Conservation (phyloP, 192 early-diverging fungal species). For the Coemansia sp. region DNA sequence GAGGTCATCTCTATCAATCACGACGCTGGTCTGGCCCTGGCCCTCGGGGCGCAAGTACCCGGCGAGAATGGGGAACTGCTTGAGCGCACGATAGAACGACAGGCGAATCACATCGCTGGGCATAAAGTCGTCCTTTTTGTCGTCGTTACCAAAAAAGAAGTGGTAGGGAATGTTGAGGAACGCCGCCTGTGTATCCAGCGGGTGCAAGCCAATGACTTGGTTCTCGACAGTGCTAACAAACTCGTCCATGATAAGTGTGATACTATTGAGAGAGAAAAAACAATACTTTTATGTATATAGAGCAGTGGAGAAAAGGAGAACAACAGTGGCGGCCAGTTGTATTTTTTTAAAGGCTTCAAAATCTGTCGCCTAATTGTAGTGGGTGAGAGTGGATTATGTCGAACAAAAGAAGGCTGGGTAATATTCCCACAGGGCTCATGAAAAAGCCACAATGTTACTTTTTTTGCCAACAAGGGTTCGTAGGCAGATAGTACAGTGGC, state of each 20-base stretch:
- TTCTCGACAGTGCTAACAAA: slow-evolving; percentile 43
- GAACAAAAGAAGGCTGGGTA: slow-evolving; percentile 4
- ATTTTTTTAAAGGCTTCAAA: background rate
- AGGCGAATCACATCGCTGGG: slow-evolving; percentile 24
- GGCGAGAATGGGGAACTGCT: slow-evolving; percentile 36
- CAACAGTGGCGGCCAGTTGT: background rate
- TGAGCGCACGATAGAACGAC: slow-evolving; percentile 43
- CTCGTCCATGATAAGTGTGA: slow-evolving; percentile 27
- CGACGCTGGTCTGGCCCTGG: slow-evolving; percentile 22
- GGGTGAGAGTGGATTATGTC: background rate
- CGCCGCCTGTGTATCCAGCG: slow-evolving; percentile 51
- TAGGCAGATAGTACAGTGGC: background rate
- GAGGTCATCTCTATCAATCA: slow-evolving; percentile 27
- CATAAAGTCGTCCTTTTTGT: slow-evolving; percentile 40
- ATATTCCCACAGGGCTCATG: background rate
- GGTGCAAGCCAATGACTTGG: slow-evolving; percentile 40
- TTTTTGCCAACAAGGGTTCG: background rate
- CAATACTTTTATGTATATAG: background rate
- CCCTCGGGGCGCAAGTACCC: slow-evolving; percentile 28
- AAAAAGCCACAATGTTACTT: background rate
- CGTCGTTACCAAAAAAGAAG: slow-evolving; percentile 42
- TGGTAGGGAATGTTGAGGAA: slow-evolving; percentile 52
- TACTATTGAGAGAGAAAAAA: background rate
- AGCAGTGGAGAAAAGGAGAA: background rate
- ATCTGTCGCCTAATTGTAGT: background rate